These are phyloP conservation scores for Pulicaria dysenterica DNA, from an alignment of 129 eudicot species.

Conservation along the genomic window DNA sequence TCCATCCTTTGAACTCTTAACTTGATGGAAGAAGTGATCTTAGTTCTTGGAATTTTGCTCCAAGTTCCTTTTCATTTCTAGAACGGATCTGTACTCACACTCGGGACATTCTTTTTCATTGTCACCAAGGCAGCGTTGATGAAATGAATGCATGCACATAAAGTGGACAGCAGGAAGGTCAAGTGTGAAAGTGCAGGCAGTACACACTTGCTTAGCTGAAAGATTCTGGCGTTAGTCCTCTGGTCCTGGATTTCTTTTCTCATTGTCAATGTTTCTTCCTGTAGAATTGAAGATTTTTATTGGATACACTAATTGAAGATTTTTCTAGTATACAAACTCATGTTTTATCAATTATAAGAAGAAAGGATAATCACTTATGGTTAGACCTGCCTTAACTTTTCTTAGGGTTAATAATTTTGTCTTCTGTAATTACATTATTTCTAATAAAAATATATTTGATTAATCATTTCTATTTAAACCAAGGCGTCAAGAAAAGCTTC, in stretches of 20 bases:
- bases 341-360: neutral
- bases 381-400: too few relatives aligned
- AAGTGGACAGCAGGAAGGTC: conserved; percentile 99
- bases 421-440: too few relatives aligned
- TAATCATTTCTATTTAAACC: too few relatives aligned
- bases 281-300: conserved; percentile 30
- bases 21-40: conserved; percentile 78
- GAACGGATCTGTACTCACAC: conserved; percentile 87
- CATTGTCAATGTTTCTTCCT: conserved; percentile 93
- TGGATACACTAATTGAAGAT: neutral
- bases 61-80: conserved; percentile 82
- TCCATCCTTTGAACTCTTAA: conserved; percentile 82
- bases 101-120: conserved; percentile 96
- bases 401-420: neutral
- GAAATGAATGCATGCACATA: conserved; percentile 99
- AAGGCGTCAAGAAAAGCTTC: too few relatives aligned
- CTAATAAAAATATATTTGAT: too few relatives aligned
- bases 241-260: conserved; percentile 92
- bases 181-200: conserved; percentile 90
- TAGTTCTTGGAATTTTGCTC: conserved; percentile 85
- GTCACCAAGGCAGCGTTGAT: conserved; percentile 96
- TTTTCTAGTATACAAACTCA: conserved; percentile 3
- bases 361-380: neutral
- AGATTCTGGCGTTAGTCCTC: conserved; percentile 92
- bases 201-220: conserved; percentile 98